Percentiles rank a stretch among this genome's conserved stretches.
These are phyloP conservation scores for Chaetomiaceae sp. DNA, from an alignment of 2,329 filamentous ascomycete genomes.

Conservation along the genomic window DNA sequence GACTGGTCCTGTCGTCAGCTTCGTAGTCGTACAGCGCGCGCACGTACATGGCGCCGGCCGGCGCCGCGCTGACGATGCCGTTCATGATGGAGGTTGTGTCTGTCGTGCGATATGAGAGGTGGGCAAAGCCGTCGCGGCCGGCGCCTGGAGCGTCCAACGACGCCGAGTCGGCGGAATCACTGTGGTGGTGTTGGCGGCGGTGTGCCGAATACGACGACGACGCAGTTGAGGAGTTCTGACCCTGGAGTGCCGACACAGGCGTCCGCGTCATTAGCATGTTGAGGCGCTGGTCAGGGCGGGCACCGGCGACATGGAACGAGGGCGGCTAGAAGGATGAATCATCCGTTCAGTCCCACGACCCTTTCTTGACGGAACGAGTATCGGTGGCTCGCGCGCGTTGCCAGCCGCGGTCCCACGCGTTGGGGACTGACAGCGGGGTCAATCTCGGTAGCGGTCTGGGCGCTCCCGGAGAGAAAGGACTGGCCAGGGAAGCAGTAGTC, in stretches of 20 bases:
- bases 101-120: slow-evolving; percentile 20
- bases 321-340: too few species aligned
- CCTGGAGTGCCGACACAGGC: slow-evolving; percentile 40
- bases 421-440: too few species aligned
- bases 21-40: slow-evolving; percentile 97
- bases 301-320: slow-evolving; percentile 14
- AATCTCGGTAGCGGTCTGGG: too few species aligned
- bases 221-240: slow-evolving; percentile 32
- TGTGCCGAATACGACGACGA: slow-evolving; percentile 21
- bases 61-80: slow-evolving; percentile 53
- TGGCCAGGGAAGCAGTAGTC: too few species aligned
- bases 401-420: too few species aligned
- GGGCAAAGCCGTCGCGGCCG: slow-evolving; percentile 27
- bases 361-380: too few species aligned
- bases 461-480: too few species aligned
- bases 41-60: slow-evolving; percentile 74
- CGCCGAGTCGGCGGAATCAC: slow-evolving; percentile 27
- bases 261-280: slow-evolving; percentile 52
- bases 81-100: slow-evolving; percentile 44
- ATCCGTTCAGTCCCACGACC: too few species aligned
- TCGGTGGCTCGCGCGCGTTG: too few species aligned
- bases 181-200: slow-evolving; percentile 1
- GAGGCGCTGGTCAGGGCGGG: slow-evolving; percentile 16
- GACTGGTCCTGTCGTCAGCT: slow-evolving; percentile 89
- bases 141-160: slow-evolving; percentile 30